These are phyloP conservation scores for Astrephomene gubernaculifera DNA, from an alignment of 139 green algal genomes.

Conservation along the genomic window DNA sequence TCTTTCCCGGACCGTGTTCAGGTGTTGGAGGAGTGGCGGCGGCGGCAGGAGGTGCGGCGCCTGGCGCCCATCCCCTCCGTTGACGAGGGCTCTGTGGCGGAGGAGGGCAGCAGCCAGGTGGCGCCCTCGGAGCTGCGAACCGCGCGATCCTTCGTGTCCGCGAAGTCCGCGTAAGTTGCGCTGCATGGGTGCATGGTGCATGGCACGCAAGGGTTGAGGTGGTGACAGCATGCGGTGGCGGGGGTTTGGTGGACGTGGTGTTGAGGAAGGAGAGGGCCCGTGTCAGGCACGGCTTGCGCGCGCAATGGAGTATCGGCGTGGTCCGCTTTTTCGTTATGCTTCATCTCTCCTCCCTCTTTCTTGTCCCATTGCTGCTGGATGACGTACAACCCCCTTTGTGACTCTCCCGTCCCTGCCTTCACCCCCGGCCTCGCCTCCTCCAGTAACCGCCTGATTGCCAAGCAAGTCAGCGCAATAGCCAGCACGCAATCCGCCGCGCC, in stretches of 20 bases:
- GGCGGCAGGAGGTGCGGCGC: conserved; percentile 20
- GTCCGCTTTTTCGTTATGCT: too few species aligned
- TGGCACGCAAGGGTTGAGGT: too few species aligned
- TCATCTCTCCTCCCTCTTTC: too few species aligned
- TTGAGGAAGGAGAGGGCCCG: too few species aligned
- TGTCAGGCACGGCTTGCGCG: too few species aligned
- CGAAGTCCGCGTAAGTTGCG: conserved; percentile 10
- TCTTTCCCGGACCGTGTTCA: too few species aligned
- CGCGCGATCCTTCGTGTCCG: conserved; percentile 32
- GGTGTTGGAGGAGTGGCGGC: conserved; percentile 43
- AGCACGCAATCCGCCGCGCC: background rate
- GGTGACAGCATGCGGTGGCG: too few species aligned
- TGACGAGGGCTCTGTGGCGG: background rate
- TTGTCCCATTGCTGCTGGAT: too few species aligned
- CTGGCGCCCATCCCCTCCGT: conserved; percentile 37
- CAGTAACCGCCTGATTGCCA: background rate
- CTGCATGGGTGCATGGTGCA: too few species aligned
- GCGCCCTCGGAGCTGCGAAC: conserved; percentile 22
- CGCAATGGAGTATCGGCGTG: too few species aligned
- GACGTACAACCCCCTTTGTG: too few species aligned
- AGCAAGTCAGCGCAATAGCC: background rate
- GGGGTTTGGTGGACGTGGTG: too few species aligned
- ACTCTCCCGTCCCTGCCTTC: background rate
- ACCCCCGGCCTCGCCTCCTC: background rate
- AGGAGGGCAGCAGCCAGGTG: conserved; percentile 23